Base-by-base conservation (phyloP, 2,329 filamentous ascomycete genomes). In the Fusarium odoratissimum region DNA sequence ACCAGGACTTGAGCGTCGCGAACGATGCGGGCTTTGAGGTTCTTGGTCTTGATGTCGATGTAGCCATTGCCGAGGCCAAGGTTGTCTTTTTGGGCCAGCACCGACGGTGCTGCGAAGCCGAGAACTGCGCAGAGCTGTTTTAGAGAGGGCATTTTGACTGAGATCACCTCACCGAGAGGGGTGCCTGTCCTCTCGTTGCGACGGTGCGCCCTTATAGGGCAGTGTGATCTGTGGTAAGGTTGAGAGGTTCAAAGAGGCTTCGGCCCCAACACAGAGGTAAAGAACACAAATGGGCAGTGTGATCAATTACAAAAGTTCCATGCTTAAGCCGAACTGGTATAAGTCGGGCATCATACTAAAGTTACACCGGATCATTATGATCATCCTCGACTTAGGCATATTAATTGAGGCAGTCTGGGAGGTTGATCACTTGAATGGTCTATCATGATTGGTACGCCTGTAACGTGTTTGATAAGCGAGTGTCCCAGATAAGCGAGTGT, bases 1-100 rank as follows among this genome's bases (percentile, higher is more conserved):
- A 80, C 84, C 4, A 89, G 81, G 2, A 87, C 83, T 52, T 87
- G 85, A 6, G 85, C 82, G 25, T 86, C 82, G 8, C 79, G 78
- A 46, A 82, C 85, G 6, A 87, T 77, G 60, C 81, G 80, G 30
- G 82, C 77, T 38, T 84, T 81, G 70, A 86, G 85, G 73, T 84
- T 84, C 9, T 76, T 57, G 1, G 83, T 86, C 12, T 76, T 79
- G 55, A 85, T 70, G 5, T 78, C 79, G n/a, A 83, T 76, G 57
- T 81, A 85, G 51, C 84, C 84, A 75, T 82, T 79, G 8, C 54
- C 72, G 1, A 85, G 72, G 6, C 84, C 83, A 6, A 86, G 75
- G 14, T 80, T 55, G 5, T 75, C 74, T n/a, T 44, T 60, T 8
- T 71, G 69, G 0, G 57, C 69, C 25, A 38, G 40, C 2, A 12